These are phyloP conservation scores for Peniophora sp. DNA, from an alignment of 1,284 basidiomycete species.

Conservation along the genomic window DNA sequence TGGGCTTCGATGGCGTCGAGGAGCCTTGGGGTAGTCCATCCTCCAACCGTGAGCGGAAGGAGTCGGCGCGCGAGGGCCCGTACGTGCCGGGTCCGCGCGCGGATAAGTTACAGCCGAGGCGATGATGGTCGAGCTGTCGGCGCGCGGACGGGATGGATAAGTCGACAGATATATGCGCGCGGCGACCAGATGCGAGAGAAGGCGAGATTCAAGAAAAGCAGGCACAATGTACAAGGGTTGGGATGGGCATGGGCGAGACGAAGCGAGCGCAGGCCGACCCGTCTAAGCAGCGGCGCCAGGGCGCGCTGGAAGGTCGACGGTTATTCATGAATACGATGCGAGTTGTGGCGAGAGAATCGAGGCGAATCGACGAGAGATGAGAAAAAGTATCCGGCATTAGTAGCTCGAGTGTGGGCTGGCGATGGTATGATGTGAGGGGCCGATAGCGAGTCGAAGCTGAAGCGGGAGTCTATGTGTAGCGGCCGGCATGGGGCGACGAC, in stretches of 20 bases:
- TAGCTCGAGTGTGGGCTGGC: too few species aligned
- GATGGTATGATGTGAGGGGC: too few species aligned
- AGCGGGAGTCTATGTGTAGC: too few species aligned
- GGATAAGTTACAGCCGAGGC: slow-evolving; percentile 4
- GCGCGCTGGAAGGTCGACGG: slow-evolving; percentile 4
- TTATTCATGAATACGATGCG: too few species aligned
- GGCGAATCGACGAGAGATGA: slow-evolving; percentile 7
- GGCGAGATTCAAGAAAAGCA: slow-evolving; percentile 11
- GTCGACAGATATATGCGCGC: slow-evolving; percentile 39
- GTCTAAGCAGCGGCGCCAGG: slow-evolving; percentile 10
- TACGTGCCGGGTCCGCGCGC: too few species aligned
- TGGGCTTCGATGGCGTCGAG: too few species aligned
- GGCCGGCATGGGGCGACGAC: too few species aligned
- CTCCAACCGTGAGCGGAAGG: too few species aligned
- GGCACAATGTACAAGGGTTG: neutral
- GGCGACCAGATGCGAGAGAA: slow-evolving; percentile 17
- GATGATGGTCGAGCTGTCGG: slow-evolving; percentile 14
- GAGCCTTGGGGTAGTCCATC: too few species aligned
- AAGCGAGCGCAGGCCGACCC: slow-evolving; percentile 6
- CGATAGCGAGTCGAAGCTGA: too few species aligned
- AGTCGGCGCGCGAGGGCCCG: too few species aligned
- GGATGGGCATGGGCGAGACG: slow-evolving; percentile 8
- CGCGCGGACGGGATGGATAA: slow-evolving; percentile 56
- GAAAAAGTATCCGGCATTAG: too few species aligned
- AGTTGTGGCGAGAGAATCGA: slow-evolving; percentile 1